Evolutionary conservation across 768 basidiomycete genomes (phyloP).

Genomic region (Boletellus emodensis): DNA sequence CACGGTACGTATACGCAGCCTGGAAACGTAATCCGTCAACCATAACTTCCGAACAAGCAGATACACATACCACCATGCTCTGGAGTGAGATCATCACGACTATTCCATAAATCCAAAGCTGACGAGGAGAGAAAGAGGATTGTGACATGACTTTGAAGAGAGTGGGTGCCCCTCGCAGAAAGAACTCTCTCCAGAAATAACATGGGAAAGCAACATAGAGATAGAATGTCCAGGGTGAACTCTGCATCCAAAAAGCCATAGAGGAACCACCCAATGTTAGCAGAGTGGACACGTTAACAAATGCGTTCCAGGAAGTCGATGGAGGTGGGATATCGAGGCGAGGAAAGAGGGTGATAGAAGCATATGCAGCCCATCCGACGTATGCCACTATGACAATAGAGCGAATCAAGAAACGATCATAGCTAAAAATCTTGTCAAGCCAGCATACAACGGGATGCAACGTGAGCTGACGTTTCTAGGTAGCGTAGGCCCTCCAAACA

Average conservation of each 20-base stretch:
- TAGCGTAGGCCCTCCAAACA: slow-evolving; percentile 66
- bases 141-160: slow-evolving; percentile 10
- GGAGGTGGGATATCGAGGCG: slow-evolving; percentile 26
- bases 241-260: slow-evolving; percentile 55
- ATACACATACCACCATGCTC: slow-evolving; percentile 65
- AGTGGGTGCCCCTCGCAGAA: slow-evolving; percentile 19
- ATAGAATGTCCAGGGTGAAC: slow-evolving; percentile 68
- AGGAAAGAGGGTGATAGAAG: slow-evolving; percentile 54
- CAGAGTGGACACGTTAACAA: slow-evolving; percentile 26
- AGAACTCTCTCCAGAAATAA: slow-evolving; percentile 70
- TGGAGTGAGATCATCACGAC: slow-evolving; percentile 47
- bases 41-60: neutral
- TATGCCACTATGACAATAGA: slow-evolving; percentile 69
- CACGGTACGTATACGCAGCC: slow-evolving; percentile 68
- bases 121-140: slow-evolving; percentile 22
- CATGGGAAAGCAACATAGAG: slow-evolving; percentile 71
- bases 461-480: slow-evolving; percentile 54
- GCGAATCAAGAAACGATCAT: slow-evolving; percentile 72
- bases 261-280: slow-evolving; percentile 37
- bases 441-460: neutral
- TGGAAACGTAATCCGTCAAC: slow-evolving; percentile 23
- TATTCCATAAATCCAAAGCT: slow-evolving; percentile 22
- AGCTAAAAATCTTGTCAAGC: slow-evolving; percentile 35
- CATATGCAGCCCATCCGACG: slow-evolving; percentile 71
- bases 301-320: neutral